phyloP scores from a whole-genome alignment of 2,329 filamentous ascomycete genomes.

The Sphaerulina musiva region DNA sequence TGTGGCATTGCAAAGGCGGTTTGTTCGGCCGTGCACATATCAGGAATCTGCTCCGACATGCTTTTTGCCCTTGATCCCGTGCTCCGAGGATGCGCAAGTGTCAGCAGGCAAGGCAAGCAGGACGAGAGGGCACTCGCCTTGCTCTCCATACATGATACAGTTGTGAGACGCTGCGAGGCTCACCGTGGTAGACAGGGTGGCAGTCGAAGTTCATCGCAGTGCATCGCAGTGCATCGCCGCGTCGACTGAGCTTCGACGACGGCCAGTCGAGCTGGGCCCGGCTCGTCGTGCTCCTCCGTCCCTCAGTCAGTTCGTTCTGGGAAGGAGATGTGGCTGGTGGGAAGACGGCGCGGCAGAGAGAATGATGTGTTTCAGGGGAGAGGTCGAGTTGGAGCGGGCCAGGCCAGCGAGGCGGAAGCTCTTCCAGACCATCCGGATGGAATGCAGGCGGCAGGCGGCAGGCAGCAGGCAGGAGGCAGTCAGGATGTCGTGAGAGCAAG shows the following conservation, averaged over 20 bases:
- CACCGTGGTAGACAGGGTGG: neutral
- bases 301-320: slow-evolving; percentile 12
- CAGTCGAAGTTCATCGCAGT: too few species aligned
- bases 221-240: slow-evolving; percentile 8
- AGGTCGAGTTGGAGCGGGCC: neutral
- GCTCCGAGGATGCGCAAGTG: neutral
- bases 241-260: slow-evolving; percentile 11
- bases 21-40: slow-evolving; percentile 15
- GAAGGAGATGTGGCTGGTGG: slow-evolving; percentile 15
- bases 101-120: neutral
- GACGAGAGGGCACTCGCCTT: neutral
- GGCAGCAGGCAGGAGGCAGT: neutral
- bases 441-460: slow-evolving; percentile 5
- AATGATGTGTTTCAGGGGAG: slow-evolving; percentile 22
- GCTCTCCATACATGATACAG: neutral
- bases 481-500: slow-evolving; percentile 3
- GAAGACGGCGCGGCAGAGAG: neutral
- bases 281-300: slow-evolving; percentile 13
- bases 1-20: slow-evolving; percentile 18
- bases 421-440: slow-evolving; percentile 19
- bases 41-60: slow-evolving; percentile 18
- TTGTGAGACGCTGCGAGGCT: slow-evolving; percentile 14
- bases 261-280: slow-evolving; percentile 17
- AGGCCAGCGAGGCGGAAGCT: slow-evolving; percentile 12
- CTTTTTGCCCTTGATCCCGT: slow-evolving; percentile 3